Conservation (phyloP, 177 flowering plant genomes). For the Vitis hybrid region DNA sequence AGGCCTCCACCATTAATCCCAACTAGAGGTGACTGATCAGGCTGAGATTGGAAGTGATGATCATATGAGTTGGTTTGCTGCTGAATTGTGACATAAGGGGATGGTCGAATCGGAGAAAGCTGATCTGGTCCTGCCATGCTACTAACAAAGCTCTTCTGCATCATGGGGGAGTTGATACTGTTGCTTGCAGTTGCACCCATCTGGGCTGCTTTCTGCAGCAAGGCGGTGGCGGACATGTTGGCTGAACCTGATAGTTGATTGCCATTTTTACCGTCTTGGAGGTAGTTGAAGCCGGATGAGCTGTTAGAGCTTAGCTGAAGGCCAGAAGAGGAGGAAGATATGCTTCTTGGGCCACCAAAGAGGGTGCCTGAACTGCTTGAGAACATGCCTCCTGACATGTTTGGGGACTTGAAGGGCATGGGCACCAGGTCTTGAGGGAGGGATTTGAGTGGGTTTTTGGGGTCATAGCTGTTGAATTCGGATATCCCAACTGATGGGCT, state of each 20-base stretch:
- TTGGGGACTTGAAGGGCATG: constrained; percentile 48
- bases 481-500: constrained; percentile 24
- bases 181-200: constrained; percentile 80
- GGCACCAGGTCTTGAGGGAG: constrained; percentile 58
- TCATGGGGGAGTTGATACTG: constrained; percentile 59
- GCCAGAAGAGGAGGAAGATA: constrained; percentile 45
- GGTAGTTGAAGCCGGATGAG: constrained; percentile 37
- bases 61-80: constrained; percentile 24
- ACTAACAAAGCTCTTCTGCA: constrained; percentile 57
- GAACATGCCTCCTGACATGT: constrained; percentile 52
- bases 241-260: constrained; percentile 36
- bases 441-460: constrained; percentile 49
- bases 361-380: constrained; percentile 49
- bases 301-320: constrained; percentile 61
- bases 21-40: constrained; percentile 23
- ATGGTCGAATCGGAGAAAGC: constrained; percentile 22
- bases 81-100: constrained; percentile 18
- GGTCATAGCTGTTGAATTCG: constrained; percentile 35
- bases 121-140: constrained; percentile 52
- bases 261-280: constrained; percentile 41
- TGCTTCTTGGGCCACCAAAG: constrained; percentile 44
- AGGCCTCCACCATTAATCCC: constrained; percentile 19
- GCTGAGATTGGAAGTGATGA: constrained; percentile 37
- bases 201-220: constrained; percentile 68
- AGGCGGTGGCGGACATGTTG: constrained; percentile 78